Conservation (phyloP, 306 rosid genomes). For the Alnus glutinosa region DNA sequence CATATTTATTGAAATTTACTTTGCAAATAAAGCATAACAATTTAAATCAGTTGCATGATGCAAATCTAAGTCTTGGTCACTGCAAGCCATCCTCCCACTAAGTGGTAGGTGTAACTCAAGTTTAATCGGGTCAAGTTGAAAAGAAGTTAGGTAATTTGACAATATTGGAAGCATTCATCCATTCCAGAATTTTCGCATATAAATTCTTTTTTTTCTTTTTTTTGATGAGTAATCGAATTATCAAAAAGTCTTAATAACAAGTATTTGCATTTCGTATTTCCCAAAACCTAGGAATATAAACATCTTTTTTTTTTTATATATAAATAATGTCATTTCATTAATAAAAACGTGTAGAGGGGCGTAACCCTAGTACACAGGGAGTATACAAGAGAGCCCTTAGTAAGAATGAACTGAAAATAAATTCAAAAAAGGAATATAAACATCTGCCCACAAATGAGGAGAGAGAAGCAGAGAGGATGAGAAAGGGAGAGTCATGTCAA, state of each 20-base stretch:
- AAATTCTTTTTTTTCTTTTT: neutral
- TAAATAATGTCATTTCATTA: too few species aligned
- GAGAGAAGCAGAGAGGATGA: neutral
- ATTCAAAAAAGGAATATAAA: neutral
- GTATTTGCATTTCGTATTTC: neutral
- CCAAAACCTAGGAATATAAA: neutral
- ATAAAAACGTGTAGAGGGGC: too few species aligned
- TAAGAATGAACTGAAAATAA: too few species aligned
- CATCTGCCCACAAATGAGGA: neutral
- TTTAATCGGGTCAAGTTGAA: neutral
- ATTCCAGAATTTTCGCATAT: neutral
- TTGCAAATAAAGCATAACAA: neutral
- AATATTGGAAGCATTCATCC: neutral
- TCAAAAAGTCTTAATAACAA: neutral
- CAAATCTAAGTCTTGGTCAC: neutral
- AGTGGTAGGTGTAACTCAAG: neutral
- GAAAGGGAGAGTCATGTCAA: neutral
- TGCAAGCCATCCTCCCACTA: neutral
- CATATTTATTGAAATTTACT: neutral
- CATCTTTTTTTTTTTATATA: neutral
- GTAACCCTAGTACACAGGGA: too few species aligned
- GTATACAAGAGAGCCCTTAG: too few species aligned
- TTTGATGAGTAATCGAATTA: too few species aligned
- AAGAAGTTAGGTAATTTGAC: neutral
- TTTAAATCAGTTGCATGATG: neutral